These are phyloP conservation scores for Phycomyces blakesleeanus DNA, from an alignment of 192 early-diverging fungal genomes.

Conservation along the genomic window DNA sequence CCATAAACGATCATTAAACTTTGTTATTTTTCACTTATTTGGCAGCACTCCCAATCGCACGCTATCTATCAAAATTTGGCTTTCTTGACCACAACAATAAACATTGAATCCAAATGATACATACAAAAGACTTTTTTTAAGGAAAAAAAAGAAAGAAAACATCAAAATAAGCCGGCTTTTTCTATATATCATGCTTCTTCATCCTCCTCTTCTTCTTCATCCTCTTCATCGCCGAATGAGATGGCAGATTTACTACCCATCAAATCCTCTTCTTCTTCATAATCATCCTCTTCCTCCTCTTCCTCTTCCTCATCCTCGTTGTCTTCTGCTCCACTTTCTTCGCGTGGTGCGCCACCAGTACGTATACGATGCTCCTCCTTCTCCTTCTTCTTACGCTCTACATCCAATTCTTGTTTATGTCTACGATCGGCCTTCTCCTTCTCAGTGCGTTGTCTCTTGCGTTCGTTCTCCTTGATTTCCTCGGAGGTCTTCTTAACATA, in stretches of 20 bases:
- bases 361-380: conserved; percentile 52
- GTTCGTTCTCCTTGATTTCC: conserved; percentile 66
- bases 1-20: too few species aligned
- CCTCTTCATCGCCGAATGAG: not conserved
- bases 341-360: conserved; percentile 35
- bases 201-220: conserved; percentile 2
- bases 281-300: conserved; percentile 27
- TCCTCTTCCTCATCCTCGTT: conserved; percentile 10
- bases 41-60: too few species aligned
- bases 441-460: conserved; percentile 54
- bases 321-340: conserved; percentile 9
- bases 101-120: too few species aligned
- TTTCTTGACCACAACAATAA: too few species aligned
- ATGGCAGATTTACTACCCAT: not conserved
- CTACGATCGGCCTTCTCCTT: conserved; percentile 67
- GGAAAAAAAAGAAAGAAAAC: too few species aligned
- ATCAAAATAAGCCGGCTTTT: too few species aligned
- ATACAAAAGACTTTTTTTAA: too few species aligned
- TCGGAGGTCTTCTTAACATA: conserved; percentile 70
- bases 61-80: too few species aligned
- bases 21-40: too few species aligned
- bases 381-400: conserved; percentile 68
- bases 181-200: not conserved
- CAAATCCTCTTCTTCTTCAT: not conserved
- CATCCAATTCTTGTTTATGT: conserved; percentile 80